Evolutionary conservation across 2,329 filamentous ascomycete genomes (phyloP), one percentile per base, ranked within the genome.

Genomic region (Fusarium fracticaudum): DNA sequence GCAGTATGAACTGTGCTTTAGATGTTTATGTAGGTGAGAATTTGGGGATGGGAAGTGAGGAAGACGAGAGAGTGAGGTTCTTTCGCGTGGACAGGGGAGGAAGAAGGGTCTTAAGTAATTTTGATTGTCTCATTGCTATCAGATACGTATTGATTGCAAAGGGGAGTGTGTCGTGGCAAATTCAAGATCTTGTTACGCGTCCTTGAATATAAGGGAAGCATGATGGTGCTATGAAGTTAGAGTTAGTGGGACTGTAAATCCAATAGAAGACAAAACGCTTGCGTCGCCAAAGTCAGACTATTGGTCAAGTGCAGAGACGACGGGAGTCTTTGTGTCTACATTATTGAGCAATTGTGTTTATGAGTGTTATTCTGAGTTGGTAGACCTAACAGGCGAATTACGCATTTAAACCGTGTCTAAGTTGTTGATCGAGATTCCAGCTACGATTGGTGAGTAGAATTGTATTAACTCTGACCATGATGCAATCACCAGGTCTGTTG

Each of bases 121-220:
- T 7, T n/a, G 22, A 13, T 10, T 8, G 4, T 20, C 6, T 2
- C 22, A 20, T 9, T 35, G 6, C 6, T 24, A 51, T 31, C 0
- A 18, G 8, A 18, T 12, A 33, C 8, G 15, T 24, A 18, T 9
- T 33, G 0, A 5, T 17, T 18, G 4, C 2, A n/a, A n/a, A 20
- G 12, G 22, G 12, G 12, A 18, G 3, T 20, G 12, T 11, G 6
- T 2, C 33, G 17, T 24, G 31, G 22, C 22, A 10, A 33, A 10
- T 18, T 50, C 1, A n/a, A 33, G 1, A 10, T 8, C n/a, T n/a
- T n/a, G 13, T 48, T 9, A 18, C 47, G 15, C 15, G 22, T 50
- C 22, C 8, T 15, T 5, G 3, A 13, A 13, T 18, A 33, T 8
- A 33, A 50, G 15, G 12, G 15, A 11, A 18, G 3, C 11, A 18